These are phyloP conservation scores for Pichia californica DNA, from an alignment of 805 yeast species.

Conservation along the genomic window DNA sequence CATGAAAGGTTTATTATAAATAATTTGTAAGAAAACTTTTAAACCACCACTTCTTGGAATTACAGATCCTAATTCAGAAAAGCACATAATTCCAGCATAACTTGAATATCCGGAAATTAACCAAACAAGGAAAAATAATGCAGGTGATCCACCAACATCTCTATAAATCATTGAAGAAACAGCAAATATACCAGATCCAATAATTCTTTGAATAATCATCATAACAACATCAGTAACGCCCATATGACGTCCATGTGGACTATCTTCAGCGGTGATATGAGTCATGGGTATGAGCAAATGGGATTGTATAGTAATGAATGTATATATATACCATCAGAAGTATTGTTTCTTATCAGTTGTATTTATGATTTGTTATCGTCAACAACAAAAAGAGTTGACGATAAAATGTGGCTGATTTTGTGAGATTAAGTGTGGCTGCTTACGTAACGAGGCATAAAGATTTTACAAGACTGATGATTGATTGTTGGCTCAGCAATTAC, in stretches of 20 bases:
- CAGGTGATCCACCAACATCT: constrained; percentile 63
- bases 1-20: constrained; percentile 54
- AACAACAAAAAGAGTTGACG: too few species aligned
- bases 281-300: constrained; percentile 21
- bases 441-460: too few species aligned
- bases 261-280: constrained; percentile 35
- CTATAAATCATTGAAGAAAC: constrained; percentile 60
- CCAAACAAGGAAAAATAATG: constrained; percentile 60
- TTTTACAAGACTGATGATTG: too few species aligned
- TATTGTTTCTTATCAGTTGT: too few species aligned
- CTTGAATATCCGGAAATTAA: constrained; percentile 52
- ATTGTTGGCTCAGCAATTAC: too few species aligned
- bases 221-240: constrained; percentile 63
- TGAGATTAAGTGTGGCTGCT: too few species aligned
- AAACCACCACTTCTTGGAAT: constrained; percentile 73
- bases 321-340: too few species aligned
- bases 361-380: too few species aligned
- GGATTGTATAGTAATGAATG: too few species aligned
- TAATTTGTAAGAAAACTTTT: constrained; percentile 63
- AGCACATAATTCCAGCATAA: constrained; percentile 60
- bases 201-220: constrained; percentile 58
- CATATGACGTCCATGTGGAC: constrained; percentile 71
- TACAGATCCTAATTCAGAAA: constrained; percentile 62
- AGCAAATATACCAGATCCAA: constrained; percentile 77
- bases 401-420: too few species aligned